Percentiles rank a stretch among this genome's conserved stretches.
These are phyloP conservation scores for Lippia alba DNA, from an alignment of 305 asterid genomes.

Conservation along the genomic window DNA sequence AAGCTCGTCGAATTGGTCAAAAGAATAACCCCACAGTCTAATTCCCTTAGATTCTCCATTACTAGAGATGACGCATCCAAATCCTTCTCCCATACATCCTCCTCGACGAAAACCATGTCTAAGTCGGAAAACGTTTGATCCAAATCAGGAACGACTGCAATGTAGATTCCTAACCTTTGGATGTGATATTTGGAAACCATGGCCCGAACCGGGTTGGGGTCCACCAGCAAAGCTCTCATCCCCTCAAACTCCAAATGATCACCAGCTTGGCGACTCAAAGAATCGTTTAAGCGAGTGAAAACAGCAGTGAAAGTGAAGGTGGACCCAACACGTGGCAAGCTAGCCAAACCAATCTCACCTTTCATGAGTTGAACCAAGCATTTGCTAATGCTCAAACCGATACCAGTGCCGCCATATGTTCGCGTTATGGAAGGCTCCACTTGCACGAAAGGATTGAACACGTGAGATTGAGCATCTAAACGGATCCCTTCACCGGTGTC, in stretches of 20 bases:
- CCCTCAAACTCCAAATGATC: slow-evolving; percentile 62
- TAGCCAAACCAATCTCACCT: slow-evolving; percentile 88
- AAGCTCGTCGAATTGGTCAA: slow-evolving; percentile 55
- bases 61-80: slow-evolving; percentile 38
- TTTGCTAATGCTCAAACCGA: slow-evolving; percentile 95
- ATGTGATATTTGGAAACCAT: slow-evolving; percentile 81
- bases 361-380: slow-evolving; percentile 97
- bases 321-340: slow-evolving; percentile 79
- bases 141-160: slow-evolving; percentile 57
- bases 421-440: slow-evolving; percentile 90
- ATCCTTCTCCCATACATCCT: slow-evolving; percentile 77
- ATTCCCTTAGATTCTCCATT: slow-evolving; percentile 36
- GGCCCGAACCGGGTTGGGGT: slow-evolving; percentile 72
- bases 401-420: slow-evolving; percentile 95
- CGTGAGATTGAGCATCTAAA: slow-evolving; percentile 71
- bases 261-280: slow-evolving; percentile 39
- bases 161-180: slow-evolving; percentile 73
- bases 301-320: slow-evolving; percentile 92
- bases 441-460: slow-evolving; percentile 96
- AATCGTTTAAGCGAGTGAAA: slow-evolving; percentile 53
- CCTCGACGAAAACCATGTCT: slow-evolving; percentile 71
- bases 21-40: slow-evolving; percentile 41
- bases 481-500: slow-evolving; percentile 98
- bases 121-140: slow-evolving; percentile 29
- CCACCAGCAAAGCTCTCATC: slow-evolving; percentile 78